These are phyloP conservation scores for Geranium rotundifolium DNA, from an alignment of 345 rosid genomes.

Conservation along the genomic window DNA sequence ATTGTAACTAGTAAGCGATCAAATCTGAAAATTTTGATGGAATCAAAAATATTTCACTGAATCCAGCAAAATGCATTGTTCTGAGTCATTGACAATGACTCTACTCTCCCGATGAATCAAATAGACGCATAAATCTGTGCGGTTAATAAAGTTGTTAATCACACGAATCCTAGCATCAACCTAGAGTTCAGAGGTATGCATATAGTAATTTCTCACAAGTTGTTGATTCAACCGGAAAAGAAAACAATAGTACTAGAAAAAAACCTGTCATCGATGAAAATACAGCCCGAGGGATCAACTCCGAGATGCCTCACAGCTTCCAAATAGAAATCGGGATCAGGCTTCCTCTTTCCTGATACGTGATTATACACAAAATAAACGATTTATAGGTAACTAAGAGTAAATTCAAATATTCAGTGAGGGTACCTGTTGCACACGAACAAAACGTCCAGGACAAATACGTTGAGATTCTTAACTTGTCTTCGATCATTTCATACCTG, in stretches of 20 bases:
- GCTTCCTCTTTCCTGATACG: conserved; percentile 81
- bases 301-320: conserved; percentile 48
- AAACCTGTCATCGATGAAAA: conserved; percentile 84
- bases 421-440: conserved; percentile 55
- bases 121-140: background rate
- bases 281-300: conserved; percentile 61
- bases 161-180: too few relatives aligned
- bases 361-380: too few relatives aligned
- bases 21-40: background rate
- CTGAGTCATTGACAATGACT: too few relatives aligned
- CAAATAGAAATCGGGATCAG: conserved; percentile 59
- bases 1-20: background rate
- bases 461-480: conserved; percentile 55
- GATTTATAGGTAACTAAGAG: background rate
- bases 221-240: too few relatives aligned
- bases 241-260: background rate
- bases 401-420: background rate
- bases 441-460: conserved; percentile 92
- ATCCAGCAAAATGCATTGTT: too few relatives aligned
- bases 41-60: background rate
- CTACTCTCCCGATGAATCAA: background rate
- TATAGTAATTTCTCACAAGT: too few relatives aligned
- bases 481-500: conserved; percentile 74
- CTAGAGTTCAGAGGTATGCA: too few relatives aligned
- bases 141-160: too few relatives aligned